A percentile compares a stretch with the other conserved stretches of the same genome.
These are phyloP conservation scores for Ophiostoma sp. DNA, from an alignment of 2,329 filamentous ascomycete species.

Conservation along the genomic window DNA sequence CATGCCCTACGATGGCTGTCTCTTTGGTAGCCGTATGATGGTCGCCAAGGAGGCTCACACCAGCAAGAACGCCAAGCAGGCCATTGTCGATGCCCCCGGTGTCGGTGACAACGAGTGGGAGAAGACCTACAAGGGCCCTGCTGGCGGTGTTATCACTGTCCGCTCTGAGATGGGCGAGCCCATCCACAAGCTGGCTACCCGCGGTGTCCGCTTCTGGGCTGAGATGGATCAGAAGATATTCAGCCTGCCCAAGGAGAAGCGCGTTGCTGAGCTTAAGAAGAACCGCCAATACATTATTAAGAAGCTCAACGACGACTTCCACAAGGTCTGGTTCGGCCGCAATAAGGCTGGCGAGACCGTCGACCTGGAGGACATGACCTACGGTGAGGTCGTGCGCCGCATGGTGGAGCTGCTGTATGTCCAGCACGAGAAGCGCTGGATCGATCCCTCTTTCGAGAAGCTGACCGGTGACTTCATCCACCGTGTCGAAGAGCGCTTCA, in stretches of 20 bases:
- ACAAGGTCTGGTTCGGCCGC: slow-evolving; percentile 93
- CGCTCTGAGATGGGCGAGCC: slow-evolving; percentile 99
- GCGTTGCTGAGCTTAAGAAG: slow-evolving; percentile 80
- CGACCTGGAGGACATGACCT: slow-evolving; percentile 94
- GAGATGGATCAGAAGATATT: slow-evolving; percentile 99
- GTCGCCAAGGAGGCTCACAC: slow-evolving; percentile 88
- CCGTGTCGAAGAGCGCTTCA: slow-evolving; percentile 94
- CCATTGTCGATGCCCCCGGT: slow-evolving; percentile 80
- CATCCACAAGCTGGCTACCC: slow-evolving; percentile 96
- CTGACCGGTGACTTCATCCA: slow-evolving; percentile 94
- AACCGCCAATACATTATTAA: slow-evolving; percentile 87
- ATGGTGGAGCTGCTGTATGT: slow-evolving; percentile 90
- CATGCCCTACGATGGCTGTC: slow-evolving; percentile 90
- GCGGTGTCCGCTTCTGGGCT: slow-evolving; percentile 93
- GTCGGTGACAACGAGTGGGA: slow-evolving; percentile 82
- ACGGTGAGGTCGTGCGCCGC: slow-evolving; percentile 77
- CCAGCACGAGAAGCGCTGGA: slow-evolving; percentile 86
- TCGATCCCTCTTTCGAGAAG: slow-evolving; percentile 74
- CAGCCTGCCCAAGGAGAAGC: slow-evolving; percentile 89
- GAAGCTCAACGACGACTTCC: slow-evolving; percentile 92
- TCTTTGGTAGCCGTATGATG: slow-evolving; percentile 94
- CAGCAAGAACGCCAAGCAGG: slow-evolving; percentile 79
- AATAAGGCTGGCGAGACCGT: slow-evolving; percentile 75
- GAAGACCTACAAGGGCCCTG: slow-evolving; percentile 83
- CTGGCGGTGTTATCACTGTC: slow-evolving; percentile 92